A percentile compares a stretch with the other conserved stretches of the same genome.
Evolutionary conservation across 768 basidiomycete species (phyloP).

Genomic region (Gautieria morchelliformis): DNA sequence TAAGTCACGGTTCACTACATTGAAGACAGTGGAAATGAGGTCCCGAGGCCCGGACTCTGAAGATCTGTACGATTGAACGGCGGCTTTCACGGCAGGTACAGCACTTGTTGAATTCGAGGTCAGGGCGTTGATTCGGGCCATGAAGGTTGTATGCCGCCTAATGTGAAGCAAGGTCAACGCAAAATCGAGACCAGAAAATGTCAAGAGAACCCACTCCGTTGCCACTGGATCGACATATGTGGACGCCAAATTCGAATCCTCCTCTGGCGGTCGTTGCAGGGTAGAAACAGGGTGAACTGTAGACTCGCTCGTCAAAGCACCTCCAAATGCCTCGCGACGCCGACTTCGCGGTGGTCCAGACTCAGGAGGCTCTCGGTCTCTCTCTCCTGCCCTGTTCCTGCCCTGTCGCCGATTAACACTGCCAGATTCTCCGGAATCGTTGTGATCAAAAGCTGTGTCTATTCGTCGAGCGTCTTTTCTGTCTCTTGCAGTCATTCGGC

Average conservation of each 20-base stretch:
- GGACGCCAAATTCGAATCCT: constrained; percentile 22
- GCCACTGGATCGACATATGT: constrained; percentile 44
- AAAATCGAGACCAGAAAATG: neutral
- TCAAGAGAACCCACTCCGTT: constrained; percentile 37
- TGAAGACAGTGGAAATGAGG: constrained; percentile 84
- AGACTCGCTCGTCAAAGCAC: constrained; percentile 37
- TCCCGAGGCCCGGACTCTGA: constrained; percentile 77
- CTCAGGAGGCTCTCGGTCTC: constrained; percentile 35
- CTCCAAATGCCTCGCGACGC: constrained; percentile 56
- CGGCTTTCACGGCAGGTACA: constrained; percentile 55
- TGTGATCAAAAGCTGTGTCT: constrained; percentile 57
- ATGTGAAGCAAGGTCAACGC: neutral
- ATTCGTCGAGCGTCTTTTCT: constrained; percentile 60
- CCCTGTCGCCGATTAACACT: constrained; percentile 30
- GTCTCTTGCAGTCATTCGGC: constrained; percentile 61
- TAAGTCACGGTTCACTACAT: constrained; percentile 52
- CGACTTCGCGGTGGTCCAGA: constrained; percentile 21
- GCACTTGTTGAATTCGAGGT: constrained; percentile 51
- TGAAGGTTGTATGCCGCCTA: constrained; percentile 61
- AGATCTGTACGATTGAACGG: constrained; percentile 66
- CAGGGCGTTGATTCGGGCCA: constrained; percentile 50
- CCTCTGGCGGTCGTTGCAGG: constrained; percentile 16
- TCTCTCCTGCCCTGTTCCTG: constrained; percentile 27
- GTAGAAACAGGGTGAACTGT: constrained; percentile 16
- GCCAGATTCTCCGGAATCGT: constrained; percentile 37